phyloP scores from a whole-genome alignment of 352 stramenopile genomes.

The Globisporangium nunn region DNA sequence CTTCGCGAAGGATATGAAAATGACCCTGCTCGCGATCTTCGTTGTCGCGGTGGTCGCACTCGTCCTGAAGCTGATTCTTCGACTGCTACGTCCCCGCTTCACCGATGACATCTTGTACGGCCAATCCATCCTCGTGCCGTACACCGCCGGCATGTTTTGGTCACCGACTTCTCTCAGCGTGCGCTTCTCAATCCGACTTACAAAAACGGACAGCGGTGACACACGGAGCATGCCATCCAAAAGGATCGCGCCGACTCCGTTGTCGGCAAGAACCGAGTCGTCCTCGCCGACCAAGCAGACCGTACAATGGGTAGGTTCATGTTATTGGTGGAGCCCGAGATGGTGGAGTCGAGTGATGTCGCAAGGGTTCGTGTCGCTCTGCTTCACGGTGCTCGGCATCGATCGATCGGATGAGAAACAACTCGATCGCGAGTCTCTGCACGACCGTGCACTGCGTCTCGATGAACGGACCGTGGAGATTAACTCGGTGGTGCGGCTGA shows the following conservation, averaged over 20 bases:
- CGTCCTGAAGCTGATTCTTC: constrained; percentile 5
- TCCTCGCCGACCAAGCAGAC: neutral
- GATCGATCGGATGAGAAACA: constrained; percentile 5
- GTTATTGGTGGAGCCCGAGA: neutral
- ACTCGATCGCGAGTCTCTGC: constrained; percentile 1
- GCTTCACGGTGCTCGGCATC: constrained; percentile 5
- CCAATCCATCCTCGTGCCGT: constrained; percentile 10
- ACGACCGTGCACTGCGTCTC: constrained; percentile 7
- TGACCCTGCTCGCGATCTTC: constrained; percentile 10
- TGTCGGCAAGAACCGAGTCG: neutral
- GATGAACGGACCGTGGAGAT: constrained; percentile 14
- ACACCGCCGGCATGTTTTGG: constrained; percentile 12
- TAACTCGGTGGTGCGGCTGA: constrained; percentile 23
- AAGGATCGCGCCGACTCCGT: neutral
- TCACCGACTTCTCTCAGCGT: constrained; percentile 10
- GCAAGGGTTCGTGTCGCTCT: neutral
- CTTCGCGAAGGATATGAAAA: constrained; percentile 14
- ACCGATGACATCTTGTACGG: constrained; percentile 3
- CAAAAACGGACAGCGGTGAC: neutral
- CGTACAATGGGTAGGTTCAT: neutral
- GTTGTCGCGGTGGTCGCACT: constrained; percentile 7
- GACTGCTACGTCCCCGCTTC: constrained; percentile 1
- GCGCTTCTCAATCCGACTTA: constrained; percentile 3
- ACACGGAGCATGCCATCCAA: too few relatives aligned
- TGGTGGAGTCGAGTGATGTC: neutral